These are phyloP conservation scores for Penicillium vulpinum DNA, from an alignment of 2,329 filamentous ascomycete species.

Conservation along the genomic window DNA sequence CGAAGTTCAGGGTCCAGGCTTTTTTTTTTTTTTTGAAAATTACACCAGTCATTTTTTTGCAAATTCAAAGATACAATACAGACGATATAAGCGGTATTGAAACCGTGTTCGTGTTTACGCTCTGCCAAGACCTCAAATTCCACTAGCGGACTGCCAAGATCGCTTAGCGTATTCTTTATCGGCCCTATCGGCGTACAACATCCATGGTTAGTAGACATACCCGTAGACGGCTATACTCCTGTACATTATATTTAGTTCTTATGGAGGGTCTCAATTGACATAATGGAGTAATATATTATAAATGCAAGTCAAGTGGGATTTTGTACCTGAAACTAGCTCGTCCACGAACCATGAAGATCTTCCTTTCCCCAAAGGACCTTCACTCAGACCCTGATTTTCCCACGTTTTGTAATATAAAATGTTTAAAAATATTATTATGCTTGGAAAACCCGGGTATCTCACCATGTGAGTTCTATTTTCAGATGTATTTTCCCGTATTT, in stretches of 20 bases:
- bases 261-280: neutral
- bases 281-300: neutral
- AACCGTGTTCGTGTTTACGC: neutral
- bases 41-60: too few species aligned
- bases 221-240: neutral
- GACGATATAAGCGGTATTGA: neutral
- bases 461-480: conserved; percentile 6
- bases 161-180: conserved; percentile 7
- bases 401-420: conserved; percentile 2
- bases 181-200: conserved; percentile 4
- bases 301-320: neutral
- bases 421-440: conserved; percentile 18
- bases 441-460: neutral
- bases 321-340: conserved; percentile 9
- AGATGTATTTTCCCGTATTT: conserved; percentile 7
- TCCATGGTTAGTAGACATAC: neutral
- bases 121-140: neutral
- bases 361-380: neutral
- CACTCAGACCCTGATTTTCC: neutral
- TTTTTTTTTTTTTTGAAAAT: too few species aligned
- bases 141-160: conserved; percentile 4
- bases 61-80: neutral
- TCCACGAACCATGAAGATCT: neutral
- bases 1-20: neutral
- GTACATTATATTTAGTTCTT: neutral